Evolutionary conservation across 106 monocot species (phyloP), one percentile per base, ranked within the genome.

Genomic region (Ottelia alismoides): DNA sequence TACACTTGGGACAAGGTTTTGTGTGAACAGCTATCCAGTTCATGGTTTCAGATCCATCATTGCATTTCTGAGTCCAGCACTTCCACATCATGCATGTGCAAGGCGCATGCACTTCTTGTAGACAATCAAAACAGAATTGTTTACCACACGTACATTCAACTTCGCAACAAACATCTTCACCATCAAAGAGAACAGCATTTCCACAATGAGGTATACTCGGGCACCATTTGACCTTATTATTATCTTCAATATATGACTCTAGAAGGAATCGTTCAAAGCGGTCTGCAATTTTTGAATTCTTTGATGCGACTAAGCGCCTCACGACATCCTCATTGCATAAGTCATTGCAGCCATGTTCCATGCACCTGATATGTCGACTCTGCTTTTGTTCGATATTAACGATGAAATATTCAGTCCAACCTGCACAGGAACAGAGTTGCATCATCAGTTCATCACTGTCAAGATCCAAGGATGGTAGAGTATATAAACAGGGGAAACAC

Each of bases 61-160:
- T 63, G 45, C 91, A 91, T 68, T 91, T 85, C 65, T 75, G 72
- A 32, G 31, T 67, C 91, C 91, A 91, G 17, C 78, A 70, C 56
- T 78, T 78, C 91, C 91, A 91, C 91, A 91, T 91, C 51, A 61
- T 31, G 52, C 91, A 91, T 26, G 84, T 81, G 58, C 91, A 91
- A 50, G 91, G 91, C 51, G 91, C 84, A 53, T 91, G 91, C 51
- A 85, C 75, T 71, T 80, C 77, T 51, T 52, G 68, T 58, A 75
- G 59, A 61, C 91, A 91, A 40, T 61, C 73, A 61, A 91, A 91
- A 69, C 91, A 91, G 65, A 91, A 91, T 51, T 91, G 85, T 27
- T 43, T 11, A 19, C 91, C 91, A 76, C 91, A 91, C 11, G 77
- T 70, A 31, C 91, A 91, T 55, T 85, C 85, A 20, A 91, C 84